Evolutionary conservation across 495 filamentous ascomycete genomes (phyloP), one percentile per base, ranked within the genome.

Genomic region (Penicillium manginii): DNA sequence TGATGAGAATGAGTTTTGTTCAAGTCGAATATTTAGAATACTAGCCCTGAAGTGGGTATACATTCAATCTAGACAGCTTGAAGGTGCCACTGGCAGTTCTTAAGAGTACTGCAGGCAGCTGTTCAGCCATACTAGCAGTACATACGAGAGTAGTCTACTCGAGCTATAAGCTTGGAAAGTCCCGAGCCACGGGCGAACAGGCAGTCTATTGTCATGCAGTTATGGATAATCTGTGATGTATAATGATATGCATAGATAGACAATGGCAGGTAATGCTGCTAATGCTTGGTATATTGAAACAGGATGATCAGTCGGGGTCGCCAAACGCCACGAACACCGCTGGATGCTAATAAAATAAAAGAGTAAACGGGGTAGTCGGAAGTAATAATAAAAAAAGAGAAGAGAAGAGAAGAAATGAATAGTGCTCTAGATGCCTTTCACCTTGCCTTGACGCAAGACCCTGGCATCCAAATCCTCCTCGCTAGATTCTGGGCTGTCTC

Each of bases 341-440:
- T 29, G 37, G 49, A 63, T 63, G 62, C 52, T 57, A 39, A 56
- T 61, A 61, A 57, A 52, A 55, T 29, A 29, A 29, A 29, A 29
- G 26, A 50, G 15, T 49, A 46, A 42, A 29, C 17, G 15, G 15
- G 35, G 35, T 14, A 39, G 15, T 14, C 11, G 15, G 15, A 39
- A 61, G 55, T 49, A 55, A 50, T 15, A 52, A 59, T 45, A 31
- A 50, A 57, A 40, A 53, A 22, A 19, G 23, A 54, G 18, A 57
- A 53, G 23, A 54, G 18, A 57, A 53, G 23, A 31, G 17, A 59
- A 52, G 46, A n/a, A 39, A 50, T 50, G 52, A 21, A 40, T 50
- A 55, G 50, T 55, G 37, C 18, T 52, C 56, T 73, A 75, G 50
- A 73, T 57, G 42, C 42, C 69, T 55, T 78, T 76, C 42, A 70